phyloP scores from a whole-genome alignment of 352 stramenopile genomes.

The Globisporangium barbulae region DNA sequence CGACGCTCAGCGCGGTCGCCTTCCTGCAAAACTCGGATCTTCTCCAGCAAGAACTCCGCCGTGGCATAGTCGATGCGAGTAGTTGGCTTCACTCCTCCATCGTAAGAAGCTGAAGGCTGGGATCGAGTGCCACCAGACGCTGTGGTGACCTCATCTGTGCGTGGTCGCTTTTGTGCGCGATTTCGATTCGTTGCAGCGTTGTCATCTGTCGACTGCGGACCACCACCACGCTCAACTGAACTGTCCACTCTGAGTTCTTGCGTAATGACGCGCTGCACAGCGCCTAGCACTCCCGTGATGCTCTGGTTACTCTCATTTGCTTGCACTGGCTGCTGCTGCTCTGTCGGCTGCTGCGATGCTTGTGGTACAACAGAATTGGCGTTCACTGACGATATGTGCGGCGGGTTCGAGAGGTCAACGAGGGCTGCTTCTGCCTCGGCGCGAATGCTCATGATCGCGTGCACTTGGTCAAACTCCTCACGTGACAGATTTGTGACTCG shows the following conservation, averaged over 20 bases:
- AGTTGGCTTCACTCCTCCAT: background rate
- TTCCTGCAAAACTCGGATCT: conserved; percentile 32
- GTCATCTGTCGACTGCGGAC: background rate
- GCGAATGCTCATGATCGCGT: conserved; percentile 30
- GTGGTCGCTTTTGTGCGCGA: conserved; percentile 8
- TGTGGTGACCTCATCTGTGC: background rate
- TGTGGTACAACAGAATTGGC: background rate
- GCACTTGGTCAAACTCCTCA: conserved; percentile 38
- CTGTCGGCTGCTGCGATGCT: background rate
- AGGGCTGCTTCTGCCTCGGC: background rate
- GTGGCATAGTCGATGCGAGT: conserved; percentile 13
- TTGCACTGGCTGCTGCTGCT: background rate
- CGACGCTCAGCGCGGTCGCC: conserved; percentile 44
- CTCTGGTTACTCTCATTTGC: background rate
- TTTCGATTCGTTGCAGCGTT: background rate
- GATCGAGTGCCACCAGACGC: too few relatives aligned
- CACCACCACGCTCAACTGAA: background rate
- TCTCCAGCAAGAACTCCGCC: conserved; percentile 22
- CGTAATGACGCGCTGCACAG: background rate
- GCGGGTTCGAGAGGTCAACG: background rate
- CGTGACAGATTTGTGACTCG: conserved; percentile 38
- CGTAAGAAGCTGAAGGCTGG: background rate
- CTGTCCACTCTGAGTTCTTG: background rate
- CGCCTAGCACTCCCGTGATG: background rate
- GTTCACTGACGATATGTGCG: background rate